These are phyloP conservation scores for Pharnaceum exiguum DNA, from an alignment of 148 eudicot genomes.

Conservation along the genomic window DNA sequence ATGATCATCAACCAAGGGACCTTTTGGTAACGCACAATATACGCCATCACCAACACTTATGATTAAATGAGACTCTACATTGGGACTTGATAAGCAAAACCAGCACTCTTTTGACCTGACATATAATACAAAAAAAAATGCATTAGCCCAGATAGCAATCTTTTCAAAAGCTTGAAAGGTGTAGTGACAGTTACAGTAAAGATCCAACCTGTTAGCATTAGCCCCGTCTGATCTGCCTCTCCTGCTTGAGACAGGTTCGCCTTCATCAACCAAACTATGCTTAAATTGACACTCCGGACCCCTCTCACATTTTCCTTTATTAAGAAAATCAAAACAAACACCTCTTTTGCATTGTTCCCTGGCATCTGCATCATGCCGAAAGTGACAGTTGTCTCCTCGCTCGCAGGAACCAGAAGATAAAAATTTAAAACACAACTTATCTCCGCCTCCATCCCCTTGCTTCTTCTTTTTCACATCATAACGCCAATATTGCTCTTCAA, in stretches of 20 bases:
- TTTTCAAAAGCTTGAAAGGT: too few species aligned
- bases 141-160: neutral
- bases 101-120: slow-evolving; percentile 89
- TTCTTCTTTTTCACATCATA: slow-evolving; percentile 83
- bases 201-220: slow-evolving; percentile 46
- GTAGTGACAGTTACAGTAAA: neutral
- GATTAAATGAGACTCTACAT: slow-evolving; percentile 77
- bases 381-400: slow-evolving; percentile 79
- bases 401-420: slow-evolving; percentile 80
- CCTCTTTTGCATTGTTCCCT: slow-evolving; percentile 78
- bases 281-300: slow-evolving; percentile 86
- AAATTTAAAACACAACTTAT: slow-evolving; percentile 73
- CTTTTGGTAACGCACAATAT: slow-evolving; percentile 89
- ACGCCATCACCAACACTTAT: slow-evolving; percentile 70
- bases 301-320: slow-evolving; percentile 90
- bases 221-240: slow-evolving; percentile 45
- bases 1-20: slow-evolving; percentile 84
- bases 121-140: neutral
- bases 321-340: slow-evolving; percentile 89
- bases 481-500: slow-evolving; percentile 89
- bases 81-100: slow-evolving; percentile 96
- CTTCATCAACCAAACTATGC: slow-evolving; percentile 71
- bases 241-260: slow-evolving; percentile 31
- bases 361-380: slow-evolving; percentile 77
- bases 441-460: slow-evolving; percentile 52